Evolutionary conservation across 345 rosid genomes (phyloP).

Genomic region (Pistacia integerrima): DNA sequence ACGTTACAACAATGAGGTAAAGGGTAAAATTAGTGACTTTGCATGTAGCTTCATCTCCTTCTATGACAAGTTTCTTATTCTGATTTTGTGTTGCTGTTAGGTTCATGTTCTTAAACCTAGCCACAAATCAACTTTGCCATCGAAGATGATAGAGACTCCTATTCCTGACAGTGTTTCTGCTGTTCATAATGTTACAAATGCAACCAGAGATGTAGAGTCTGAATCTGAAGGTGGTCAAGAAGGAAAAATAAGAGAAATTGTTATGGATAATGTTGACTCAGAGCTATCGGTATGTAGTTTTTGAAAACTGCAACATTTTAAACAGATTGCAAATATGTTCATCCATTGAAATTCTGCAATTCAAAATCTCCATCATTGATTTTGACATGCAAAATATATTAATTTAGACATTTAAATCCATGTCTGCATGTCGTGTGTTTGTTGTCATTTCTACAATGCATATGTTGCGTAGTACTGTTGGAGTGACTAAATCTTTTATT

Average conservation of each 20-base stretch:
- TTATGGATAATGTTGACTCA: conserved; percentile 63
- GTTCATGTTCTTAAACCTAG: conserved; percentile 93
- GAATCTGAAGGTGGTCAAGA: conserved; percentile 77
- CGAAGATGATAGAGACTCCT: conserved; percentile 56
- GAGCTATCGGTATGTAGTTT: conserved; percentile 52
- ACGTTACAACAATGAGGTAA: conserved; percentile 89
- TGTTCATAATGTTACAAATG: conserved; percentile 57
- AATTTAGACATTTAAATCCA: neutral
- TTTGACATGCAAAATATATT: neutral
- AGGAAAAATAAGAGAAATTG: conserved; percentile 87
- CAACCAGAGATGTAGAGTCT: conserved; percentile 83
- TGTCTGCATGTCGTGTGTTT: neutral
- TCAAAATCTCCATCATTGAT: neutral
- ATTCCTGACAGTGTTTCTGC: conserved; percentile 86
- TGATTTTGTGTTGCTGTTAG: conserved; percentile 42
- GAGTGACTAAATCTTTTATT: neutral
- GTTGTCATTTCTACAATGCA: neutral
- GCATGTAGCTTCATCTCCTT: neutral
- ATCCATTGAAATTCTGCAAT: neutral
- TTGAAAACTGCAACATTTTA: conserved; percentile 1
- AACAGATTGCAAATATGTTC: neutral
- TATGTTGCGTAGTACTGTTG: neutral
- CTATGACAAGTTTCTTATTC: conserved; percentile 17
- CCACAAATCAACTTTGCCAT: conserved; percentile 82
- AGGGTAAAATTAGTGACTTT: conserved; percentile 20